These are phyloP conservation scores for Gaertneriomyces semiglobifer DNA, from an alignment of 192 early-diverging fungal genomes.

Conservation along the genomic window DNA sequence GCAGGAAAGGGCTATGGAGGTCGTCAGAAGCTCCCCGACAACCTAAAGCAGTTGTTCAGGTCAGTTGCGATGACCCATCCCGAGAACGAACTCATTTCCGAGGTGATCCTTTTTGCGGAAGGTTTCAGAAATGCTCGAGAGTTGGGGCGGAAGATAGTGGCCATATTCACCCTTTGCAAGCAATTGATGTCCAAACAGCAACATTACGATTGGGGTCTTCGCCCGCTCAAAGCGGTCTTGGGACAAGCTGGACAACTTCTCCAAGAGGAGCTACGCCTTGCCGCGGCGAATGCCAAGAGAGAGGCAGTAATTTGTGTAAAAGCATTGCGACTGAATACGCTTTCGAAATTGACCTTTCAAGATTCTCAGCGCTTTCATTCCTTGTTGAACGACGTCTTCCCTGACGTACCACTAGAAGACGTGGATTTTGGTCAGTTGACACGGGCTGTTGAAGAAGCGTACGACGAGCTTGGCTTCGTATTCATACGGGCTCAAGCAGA, in stretches of 20 bases:
- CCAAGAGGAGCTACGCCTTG: conserved; percentile 40
- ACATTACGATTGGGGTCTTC: conserved; percentile 62
- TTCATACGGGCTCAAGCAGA: conserved; percentile 49
- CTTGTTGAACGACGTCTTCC: conserved; percentile 56
- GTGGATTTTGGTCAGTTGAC: conserved; percentile 44
- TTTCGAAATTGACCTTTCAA: conserved; percentile 54
- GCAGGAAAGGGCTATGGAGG: conserved; percentile 63
- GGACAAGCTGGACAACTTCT: conserved; percentile 49
- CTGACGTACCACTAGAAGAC: conserved; percentile 45
- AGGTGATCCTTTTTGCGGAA: conserved; percentile 59
- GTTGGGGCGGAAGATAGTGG: conserved; percentile 56
- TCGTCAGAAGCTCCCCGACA: conserved; percentile 59
- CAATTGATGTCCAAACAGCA: conserved; percentile 50
- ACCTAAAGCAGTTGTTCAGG: conserved; percentile 58
- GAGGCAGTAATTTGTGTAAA: conserved; percentile 49
- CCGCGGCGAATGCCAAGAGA: conserved; percentile 20
- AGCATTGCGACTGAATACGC: conserved; percentile 52
- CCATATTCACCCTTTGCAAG: conserved; percentile 55
- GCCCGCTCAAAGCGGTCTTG: conserved; percentile 54
- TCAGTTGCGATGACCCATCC: conserved; percentile 64
- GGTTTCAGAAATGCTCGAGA: conserved; percentile 55
- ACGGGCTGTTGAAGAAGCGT: conserved; percentile 44
- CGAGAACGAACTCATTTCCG: conserved; percentile 57
- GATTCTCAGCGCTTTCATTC: conserved; percentile 47
- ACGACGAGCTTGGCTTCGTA: conserved; percentile 47